These are phyloP conservation scores for Brettanomyces bruxellensis DNA, from an alignment of 805 yeast species.

Conservation along the genomic window DNA sequence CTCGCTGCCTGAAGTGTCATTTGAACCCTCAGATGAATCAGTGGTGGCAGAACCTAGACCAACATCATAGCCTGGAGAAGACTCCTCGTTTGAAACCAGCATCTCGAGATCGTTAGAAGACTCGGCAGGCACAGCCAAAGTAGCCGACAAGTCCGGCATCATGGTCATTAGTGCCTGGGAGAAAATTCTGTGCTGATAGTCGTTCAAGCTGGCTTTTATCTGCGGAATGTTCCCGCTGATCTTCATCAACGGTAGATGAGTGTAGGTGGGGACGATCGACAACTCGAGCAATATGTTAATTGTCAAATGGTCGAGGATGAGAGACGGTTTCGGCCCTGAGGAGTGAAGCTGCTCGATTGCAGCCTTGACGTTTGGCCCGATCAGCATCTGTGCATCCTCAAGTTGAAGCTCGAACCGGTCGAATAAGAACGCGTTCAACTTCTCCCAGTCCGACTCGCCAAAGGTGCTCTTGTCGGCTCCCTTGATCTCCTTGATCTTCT, in stretches of 20 bases:
- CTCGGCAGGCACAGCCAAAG: background rate
- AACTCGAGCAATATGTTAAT: conserved; percentile 68
- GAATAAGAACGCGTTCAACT: conserved; percentile 72
- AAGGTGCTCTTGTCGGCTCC: conserved; percentile 46
- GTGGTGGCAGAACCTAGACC: background rate
- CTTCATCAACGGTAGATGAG: conserved; percentile 60
- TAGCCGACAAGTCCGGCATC: conserved; percentile 41
- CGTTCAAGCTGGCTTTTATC: conserved; percentile 66
- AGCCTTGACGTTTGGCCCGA: conserved; percentile 74
- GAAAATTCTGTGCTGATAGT: conserved; percentile 81
- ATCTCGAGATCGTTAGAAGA: background rate
- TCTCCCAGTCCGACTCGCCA: conserved; percentile 63
- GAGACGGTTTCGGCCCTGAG: conserved; percentile 36
- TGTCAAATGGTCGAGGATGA: conserved; percentile 68
- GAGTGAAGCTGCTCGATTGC: conserved; percentile 66
- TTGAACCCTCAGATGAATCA: background rate
- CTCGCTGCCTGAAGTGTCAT: background rate
- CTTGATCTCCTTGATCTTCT: conserved; percentile 59
- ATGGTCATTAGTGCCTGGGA: conserved; percentile 68
- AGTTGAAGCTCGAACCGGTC: conserved; percentile 73
- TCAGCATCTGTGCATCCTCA: conserved; percentile 79
- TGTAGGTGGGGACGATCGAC: conserved; percentile 78
- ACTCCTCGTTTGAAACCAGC: conserved; percentile 4
- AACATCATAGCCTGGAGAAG: background rate
- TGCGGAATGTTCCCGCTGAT: conserved; percentile 72